Evolutionary conservation across 768 basidiomycete species (phyloP).

Genomic region (Kwoniella newhampshirensis): DNA sequence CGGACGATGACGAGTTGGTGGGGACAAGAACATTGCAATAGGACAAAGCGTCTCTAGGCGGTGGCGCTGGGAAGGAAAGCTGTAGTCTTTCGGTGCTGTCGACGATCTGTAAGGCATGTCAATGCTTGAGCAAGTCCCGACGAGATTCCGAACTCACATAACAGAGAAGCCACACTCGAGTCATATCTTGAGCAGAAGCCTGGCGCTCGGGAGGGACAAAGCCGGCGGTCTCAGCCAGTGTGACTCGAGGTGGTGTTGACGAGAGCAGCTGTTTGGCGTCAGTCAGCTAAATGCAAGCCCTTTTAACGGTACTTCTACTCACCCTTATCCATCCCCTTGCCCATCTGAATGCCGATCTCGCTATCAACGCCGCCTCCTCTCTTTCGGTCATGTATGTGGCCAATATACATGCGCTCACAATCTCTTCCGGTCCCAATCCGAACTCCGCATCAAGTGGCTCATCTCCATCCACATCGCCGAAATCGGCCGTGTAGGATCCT

Average conservation of each 20-base stretch:
- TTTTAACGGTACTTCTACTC: background rate
- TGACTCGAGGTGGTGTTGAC: slow-evolving; percentile 8
- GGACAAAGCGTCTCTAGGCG: slow-evolving; percentile 13
- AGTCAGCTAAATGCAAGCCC: background rate
- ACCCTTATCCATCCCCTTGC: slow-evolving; percentile 41
- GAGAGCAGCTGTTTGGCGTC: slow-evolving; percentile 14
- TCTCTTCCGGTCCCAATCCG: slow-evolving; percentile 46
- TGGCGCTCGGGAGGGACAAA: slow-evolving; percentile 32
- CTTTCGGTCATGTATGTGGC: slow-evolving; percentile 32
- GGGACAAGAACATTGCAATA: slow-evolving; percentile 20
- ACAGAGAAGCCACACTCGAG: slow-evolving; percentile 39
- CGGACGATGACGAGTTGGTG: background rate
- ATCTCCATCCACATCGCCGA: slow-evolving; percentile 15
- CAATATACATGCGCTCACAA: slow-evolving; percentile 30
- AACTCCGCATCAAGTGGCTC: slow-evolving; percentile 39
- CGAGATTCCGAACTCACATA: slow-evolving; percentile 23
- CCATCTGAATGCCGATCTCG: slow-evolving; percentile 33
- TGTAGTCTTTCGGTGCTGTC: slow-evolving; percentile 20
- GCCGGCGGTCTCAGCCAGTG: slow-evolving; percentile 19
- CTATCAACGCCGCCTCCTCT: slow-evolving; percentile 26
- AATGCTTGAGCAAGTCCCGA: background rate
- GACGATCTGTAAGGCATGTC: slow-evolving; percentile 19
- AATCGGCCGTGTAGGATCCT: slow-evolving; percentile 14
- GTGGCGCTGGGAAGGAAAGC: slow-evolving; percentile 5
- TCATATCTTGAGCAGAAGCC: slow-evolving; percentile 24